Conservation (phyloP, 2,329 filamentous ascomycete species). For the Pseudonectria buxi region DNA sequence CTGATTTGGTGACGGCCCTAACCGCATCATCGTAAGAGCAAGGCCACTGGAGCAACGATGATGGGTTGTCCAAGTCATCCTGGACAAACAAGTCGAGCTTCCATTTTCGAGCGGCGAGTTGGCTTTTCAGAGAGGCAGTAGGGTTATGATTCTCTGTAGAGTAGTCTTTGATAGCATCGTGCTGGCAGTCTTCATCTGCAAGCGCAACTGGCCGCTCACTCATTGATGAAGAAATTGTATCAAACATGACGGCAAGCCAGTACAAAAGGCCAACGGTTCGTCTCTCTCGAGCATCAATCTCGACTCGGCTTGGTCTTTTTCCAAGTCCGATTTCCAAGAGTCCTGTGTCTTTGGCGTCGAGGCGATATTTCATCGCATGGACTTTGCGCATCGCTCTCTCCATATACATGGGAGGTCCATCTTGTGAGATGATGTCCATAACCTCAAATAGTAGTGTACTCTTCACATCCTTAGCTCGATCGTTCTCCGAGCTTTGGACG, state of each 20-base stretch:
- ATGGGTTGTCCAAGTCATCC: conserved; percentile 20
- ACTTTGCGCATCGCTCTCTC: conserved; percentile 20
- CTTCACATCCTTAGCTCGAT: neutral
- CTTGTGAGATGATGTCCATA: conserved; percentile 14
- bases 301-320: neutral
- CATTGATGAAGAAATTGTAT: conserved; percentile 50
- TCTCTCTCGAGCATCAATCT: conserved; percentile 18
- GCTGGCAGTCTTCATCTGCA: conserved; percentile 33
- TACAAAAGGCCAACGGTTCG: conserved; percentile 47
- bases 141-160: conserved; percentile 1
- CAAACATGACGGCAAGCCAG: conserved; percentile 54
- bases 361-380: conserved; percentile 20
- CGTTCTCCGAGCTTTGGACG: neutral
- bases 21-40: conserved; percentile 46
- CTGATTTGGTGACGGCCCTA: conserved; percentile 41
- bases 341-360: conserved; percentile 12
- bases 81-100: conserved; percentile 16
- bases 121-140: neutral
- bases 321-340: conserved; percentile 2
- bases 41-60: conserved; percentile 36
- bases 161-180: conserved; percentile 18
- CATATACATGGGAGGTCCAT: conserved; percentile 15
- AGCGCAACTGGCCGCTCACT: conserved; percentile 30
- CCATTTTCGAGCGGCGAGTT: conserved; percentile 10
- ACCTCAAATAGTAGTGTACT: conserved; percentile 6